These are phyloP conservation scores for Osmanthus fragrans DNA, from an alignment of 257 asterid species.

Conservation along the genomic window DNA sequence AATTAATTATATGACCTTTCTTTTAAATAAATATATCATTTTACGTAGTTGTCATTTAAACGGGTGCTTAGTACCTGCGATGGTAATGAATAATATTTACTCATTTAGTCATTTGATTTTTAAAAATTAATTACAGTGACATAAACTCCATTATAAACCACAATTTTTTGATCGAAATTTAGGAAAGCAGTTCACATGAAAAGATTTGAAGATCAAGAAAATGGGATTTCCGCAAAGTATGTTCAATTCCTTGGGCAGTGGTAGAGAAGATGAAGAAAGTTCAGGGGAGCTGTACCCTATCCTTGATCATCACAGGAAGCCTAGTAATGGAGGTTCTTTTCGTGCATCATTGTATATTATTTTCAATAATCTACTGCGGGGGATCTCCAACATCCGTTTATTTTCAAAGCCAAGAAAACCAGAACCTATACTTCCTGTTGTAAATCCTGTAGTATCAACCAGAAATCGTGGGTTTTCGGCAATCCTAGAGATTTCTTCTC, in stretches of 20 bases:
- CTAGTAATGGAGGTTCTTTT: background rate
- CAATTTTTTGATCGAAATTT: too few relatives aligned
- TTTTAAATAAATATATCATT: too few relatives aligned
- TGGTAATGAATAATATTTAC: too few relatives aligned
- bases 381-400: background rate
- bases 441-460: background rate
- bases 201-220: conserved; percentile 6
- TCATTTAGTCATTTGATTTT: too few relatives aligned
- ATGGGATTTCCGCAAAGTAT: conserved; percentile 20
- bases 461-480: background rate
- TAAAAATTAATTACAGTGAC: too few relatives aligned
- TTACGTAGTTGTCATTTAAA: too few relatives aligned
- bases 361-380: background rate
- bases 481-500: background rate
- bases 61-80: too few relatives aligned
- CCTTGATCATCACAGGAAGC: background rate
- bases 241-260: background rate
- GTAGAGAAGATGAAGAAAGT: conserved; percentile 6
- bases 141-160: too few relatives aligned
- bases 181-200: background rate
- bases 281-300: background rate
- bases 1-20: too few relatives aligned
- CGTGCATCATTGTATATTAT: background rate
- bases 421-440: background rate
- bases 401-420: background rate